Percentiles rank a stretch among this genome's conserved stretches.
Evolutionary conservation across 177 flowering plant species (phyloP).

Genomic region (Telopea speciosissima): DNA sequence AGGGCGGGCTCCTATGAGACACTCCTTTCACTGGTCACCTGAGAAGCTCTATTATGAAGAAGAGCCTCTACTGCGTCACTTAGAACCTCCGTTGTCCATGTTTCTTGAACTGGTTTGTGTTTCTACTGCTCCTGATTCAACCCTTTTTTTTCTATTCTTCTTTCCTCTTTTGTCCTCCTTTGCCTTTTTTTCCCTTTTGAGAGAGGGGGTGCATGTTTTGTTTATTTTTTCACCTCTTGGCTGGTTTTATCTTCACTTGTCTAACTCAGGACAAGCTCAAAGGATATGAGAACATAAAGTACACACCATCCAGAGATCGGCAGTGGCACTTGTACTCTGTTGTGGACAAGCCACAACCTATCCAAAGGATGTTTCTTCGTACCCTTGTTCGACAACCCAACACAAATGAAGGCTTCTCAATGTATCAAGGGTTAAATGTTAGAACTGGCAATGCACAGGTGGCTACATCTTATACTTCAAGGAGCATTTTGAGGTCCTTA

Average conservation of each 20-base stretch:
- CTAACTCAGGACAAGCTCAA: constrained; percentile 84
- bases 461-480: constrained; percentile 66
- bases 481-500: constrained; percentile 82
- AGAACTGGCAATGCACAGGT: constrained; percentile 25
- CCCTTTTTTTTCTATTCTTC: background rate
- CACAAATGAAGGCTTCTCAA: constrained; percentile 43
- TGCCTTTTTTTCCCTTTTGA: background rate
- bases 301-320: constrained; percentile 95
- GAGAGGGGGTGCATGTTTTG: background rate
- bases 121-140: background rate
- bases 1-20: constrained; percentile 98
- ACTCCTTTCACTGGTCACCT: constrained; percentile 88
- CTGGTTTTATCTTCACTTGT: constrained; percentile 7
- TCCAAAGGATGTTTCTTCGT: constrained; percentile 89
- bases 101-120: constrained; percentile 90
- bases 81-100: constrained; percentile 97
- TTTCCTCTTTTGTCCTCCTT: background rate
- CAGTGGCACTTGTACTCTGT: constrained; percentile 98
- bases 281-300: constrained; percentile 62
- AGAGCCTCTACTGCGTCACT: constrained; percentile 89
- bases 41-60: constrained; percentile 75
- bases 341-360: constrained; percentile 56
- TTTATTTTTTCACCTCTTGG: background rate
- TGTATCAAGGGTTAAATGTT: constrained; percentile 40
- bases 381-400: constrained; percentile 86